Evolutionary conservation across 2,329 filamentous ascomycete genomes (phyloP), one percentile per base, ranked within the genome.

Genomic region (Colletotrichum viniferum): DNA sequence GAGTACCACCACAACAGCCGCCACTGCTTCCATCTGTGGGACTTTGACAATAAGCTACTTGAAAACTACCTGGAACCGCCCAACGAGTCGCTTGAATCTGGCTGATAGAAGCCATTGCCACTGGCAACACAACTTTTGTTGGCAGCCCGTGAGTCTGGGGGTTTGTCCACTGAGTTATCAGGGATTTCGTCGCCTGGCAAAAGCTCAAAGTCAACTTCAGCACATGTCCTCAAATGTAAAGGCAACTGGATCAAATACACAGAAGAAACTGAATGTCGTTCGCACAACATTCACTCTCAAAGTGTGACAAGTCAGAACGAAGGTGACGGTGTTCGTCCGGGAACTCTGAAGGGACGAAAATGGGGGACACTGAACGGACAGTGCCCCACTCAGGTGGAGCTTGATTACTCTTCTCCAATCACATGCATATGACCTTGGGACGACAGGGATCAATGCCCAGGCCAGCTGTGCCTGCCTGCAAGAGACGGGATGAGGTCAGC

Each of bases 401-500:
- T 52, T 4, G 43, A 0, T 13, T 13, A 0, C 43, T 21, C 5
- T 1, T 13, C 10, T 6, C n/a, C 14, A 21, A n/a, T 62, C 58
- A 32, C 12, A 62, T 62, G 16, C 12, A 14, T 62, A 7, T 2
- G 2, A 62, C 5, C 13, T 7, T 62, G 58, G 12, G 58, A 34
- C 58, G 62, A 52, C 24, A 21, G 26, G 36, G 62, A 13, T 52
- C 36, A n/a, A 24, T 32, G 36, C 12, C 18, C 60, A 0, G 0
- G 58, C 58, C 56, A 16, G 24, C 16, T 32, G 56, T 64, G 21
- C 61, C 56, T 60, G 56, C 18, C 28, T 30, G 18, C 28, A 16
- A 21, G 26, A 21, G 58, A 21, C 21, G 28, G 48, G 67, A 69
- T 69, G 67, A 69, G 67, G 67, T 69, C 67, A 69, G 67, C 67